Conservation (phyloP, 805 yeast species). For the Pichia ethanolica region DNA sequence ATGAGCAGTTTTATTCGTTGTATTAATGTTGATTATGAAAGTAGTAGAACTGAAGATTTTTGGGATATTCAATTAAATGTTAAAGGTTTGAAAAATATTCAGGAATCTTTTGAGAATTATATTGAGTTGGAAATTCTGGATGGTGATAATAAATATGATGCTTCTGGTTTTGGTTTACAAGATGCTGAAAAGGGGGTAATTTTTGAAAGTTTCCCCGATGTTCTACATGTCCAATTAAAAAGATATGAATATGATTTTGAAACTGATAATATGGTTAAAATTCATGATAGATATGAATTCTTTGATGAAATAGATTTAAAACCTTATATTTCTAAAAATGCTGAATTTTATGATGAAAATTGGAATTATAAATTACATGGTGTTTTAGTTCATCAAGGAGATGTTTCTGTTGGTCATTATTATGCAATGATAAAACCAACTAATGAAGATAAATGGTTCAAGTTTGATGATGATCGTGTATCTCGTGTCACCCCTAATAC, state of each 20-base stretch:
- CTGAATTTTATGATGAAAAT: slow-evolving; percentile 40
- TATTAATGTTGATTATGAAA: slow-evolving; percentile 86
- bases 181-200: slow-evolving; percentile 96
- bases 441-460: slow-evolving; percentile 61
- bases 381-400: slow-evolving; percentile 93
- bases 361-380: slow-evolving; percentile 86
- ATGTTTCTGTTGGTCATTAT: slow-evolving; percentile 92
- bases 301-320: slow-evolving; percentile 75
- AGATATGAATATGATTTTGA: slow-evolving; percentile 91
- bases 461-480: slow-evolving; percentile 91
- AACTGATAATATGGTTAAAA: slow-evolving; percentile 80
- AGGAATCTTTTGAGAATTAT: slow-evolving; percentile 76
- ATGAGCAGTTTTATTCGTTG: slow-evolving; percentile 95
- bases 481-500: slow-evolving; percentile 78
- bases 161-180: slow-evolving; percentile 83
- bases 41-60: slow-evolving; percentile 85
- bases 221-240: slow-evolving; percentile 85
- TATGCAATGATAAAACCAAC: slow-evolving; percentile 88
- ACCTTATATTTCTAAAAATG: slow-evolving; percentile 64
- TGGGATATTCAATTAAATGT: slow-evolving; percentile 98
- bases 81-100: slow-evolving; percentile 64
- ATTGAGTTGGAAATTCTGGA: slow-evolving; percentile 81
- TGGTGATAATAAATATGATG: slow-evolving; percentile 94
- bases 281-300: slow-evolving; percentile 87
- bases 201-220: slow-evolving; percentile 85